These are phyloP conservation scores for Syzygium aromaticum DNA, from an alignment of 345 rosid genomes.

Conservation along the genomic window DNA sequence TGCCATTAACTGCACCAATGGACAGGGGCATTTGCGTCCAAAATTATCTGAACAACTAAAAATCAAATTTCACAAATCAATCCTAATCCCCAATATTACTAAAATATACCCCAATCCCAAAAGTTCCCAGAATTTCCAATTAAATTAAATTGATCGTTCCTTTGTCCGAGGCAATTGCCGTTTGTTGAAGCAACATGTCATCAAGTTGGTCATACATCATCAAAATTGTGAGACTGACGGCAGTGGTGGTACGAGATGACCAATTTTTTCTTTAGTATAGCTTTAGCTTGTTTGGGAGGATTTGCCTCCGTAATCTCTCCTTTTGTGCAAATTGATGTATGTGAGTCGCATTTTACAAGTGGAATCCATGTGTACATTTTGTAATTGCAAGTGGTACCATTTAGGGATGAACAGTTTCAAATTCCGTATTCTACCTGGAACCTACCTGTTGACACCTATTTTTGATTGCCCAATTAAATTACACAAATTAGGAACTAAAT, in stretches of 20 bases:
- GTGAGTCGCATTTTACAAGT: not conserved
- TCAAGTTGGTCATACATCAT: not conserved
- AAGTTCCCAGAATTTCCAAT: not conserved
- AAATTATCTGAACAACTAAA: not conserved
- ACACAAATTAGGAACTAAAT: no score
- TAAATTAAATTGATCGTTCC: not conserved
- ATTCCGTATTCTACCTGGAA: no score
- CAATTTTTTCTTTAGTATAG: not conserved
- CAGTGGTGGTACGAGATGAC: not conserved
- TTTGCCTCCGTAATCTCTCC: not conserved
- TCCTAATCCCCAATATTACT: not conserved
- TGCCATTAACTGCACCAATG: not conserved
- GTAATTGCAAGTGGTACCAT: not conserved
- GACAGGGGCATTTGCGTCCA: not conserved
- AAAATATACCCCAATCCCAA: not conserved
- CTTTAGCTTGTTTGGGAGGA: not conserved
- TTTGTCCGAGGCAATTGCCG: not conserved
- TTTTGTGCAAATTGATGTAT: not conserved
- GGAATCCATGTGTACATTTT: not conserved
- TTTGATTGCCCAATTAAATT: no score
- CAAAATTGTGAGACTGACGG: not conserved
- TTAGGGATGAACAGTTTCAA: no score
- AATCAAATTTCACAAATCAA: not conserved
- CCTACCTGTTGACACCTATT: no score
- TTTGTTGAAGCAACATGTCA: not conserved